A percentile compares a stretch with the other conserved stretches of the same genome.
Evolutionary conservation across 768 basidiomycete species (phyloP).

Genomic region (Dioszegia crocea): DNA sequence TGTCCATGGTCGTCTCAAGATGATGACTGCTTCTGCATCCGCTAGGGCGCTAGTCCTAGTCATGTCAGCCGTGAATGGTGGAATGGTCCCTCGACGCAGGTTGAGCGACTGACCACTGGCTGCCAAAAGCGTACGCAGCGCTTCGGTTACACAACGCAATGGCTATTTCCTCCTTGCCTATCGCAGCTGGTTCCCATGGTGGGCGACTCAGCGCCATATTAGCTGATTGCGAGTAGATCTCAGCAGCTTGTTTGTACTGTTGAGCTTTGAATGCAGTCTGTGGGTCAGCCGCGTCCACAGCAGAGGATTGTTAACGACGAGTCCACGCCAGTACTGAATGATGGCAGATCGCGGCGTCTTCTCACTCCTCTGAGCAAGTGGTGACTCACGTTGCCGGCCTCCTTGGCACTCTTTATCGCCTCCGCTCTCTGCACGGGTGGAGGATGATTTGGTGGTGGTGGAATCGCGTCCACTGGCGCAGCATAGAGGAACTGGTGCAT

Average conservation of each 20-base stretch:
- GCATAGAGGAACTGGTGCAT: conserved; percentile 64
- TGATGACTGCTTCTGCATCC: conserved; percentile 86
- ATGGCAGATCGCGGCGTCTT: background rate
- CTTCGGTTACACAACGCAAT: conserved; percentile 87
- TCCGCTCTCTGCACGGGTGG: conserved; percentile 70
- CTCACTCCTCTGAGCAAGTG: background rate
- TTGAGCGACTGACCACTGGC: conserved; percentile 55
- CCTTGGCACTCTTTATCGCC: conserved; percentile 73
- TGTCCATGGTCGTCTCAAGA: conserved; percentile 79
- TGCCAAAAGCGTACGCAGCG: conserved; percentile 72
- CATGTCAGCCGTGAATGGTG: background rate
- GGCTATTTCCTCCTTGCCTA: conserved; percentile 81
- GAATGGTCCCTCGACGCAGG: background rate
- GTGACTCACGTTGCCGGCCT: conserved; percentile 83
- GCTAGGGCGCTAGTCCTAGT: conserved; percentile 43
- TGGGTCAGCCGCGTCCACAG: background rate
- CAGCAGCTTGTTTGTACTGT: conserved; percentile 67
- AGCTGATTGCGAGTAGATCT: conserved; percentile 57
- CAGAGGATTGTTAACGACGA: background rate
- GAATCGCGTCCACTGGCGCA: conserved; percentile 57
- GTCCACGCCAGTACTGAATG: background rate
- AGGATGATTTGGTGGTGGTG: conserved; percentile 68
- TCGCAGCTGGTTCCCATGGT: conserved; percentile 17
- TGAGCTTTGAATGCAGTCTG: conserved; percentile 74
- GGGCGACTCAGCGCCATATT: conserved; percentile 23